phyloP scores from a whole-genome alignment of 2,329 filamentous ascomycete genomes.

The Aspergillus calidoustus region DNA sequence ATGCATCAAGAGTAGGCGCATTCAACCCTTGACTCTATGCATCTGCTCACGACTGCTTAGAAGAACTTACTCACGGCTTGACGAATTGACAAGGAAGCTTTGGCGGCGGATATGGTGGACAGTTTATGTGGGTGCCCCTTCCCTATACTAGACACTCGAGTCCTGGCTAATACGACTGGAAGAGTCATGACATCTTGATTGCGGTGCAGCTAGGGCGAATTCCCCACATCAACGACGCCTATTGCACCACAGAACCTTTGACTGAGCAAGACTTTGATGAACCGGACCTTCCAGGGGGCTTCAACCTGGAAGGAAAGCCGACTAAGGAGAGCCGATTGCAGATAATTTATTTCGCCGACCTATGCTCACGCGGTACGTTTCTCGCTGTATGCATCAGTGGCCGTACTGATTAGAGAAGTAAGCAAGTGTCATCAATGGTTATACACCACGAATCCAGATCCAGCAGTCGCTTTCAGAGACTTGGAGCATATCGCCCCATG shows the following conservation, averaged over 20 bases:
- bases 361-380: not conserved
- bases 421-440: not conserved
- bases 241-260: slow-evolving; percentile 5
- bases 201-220: slow-evolving; percentile 7
- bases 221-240: slow-evolving; percentile 17
- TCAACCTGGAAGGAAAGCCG: not conserved
- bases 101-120: slow-evolving; percentile 5
- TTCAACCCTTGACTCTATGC: too few species aligned
- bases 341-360: not conserved
- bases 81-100: not conserved
- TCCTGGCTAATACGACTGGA: not conserved
- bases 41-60: not conserved
- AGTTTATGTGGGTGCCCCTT: not conserved
- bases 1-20: slow-evolving; percentile 10
- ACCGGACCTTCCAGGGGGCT: not conserved
- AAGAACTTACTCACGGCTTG: not conserved
- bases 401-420: not conserved
- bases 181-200: slow-evolving; percentile 12
- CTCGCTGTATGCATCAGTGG: not conserved
- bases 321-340: not conserved
- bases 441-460: not conserved
- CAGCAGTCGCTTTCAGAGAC: not conserved
- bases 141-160: not conserved
- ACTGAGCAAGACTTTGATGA: slow-evolving; percentile 11
- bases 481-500: not conserved